These are phyloP conservation scores for Curvularia hawaiiensis DNA, from an alignment of 2,329 filamentous ascomycete species.

Conservation along the genomic window DNA sequence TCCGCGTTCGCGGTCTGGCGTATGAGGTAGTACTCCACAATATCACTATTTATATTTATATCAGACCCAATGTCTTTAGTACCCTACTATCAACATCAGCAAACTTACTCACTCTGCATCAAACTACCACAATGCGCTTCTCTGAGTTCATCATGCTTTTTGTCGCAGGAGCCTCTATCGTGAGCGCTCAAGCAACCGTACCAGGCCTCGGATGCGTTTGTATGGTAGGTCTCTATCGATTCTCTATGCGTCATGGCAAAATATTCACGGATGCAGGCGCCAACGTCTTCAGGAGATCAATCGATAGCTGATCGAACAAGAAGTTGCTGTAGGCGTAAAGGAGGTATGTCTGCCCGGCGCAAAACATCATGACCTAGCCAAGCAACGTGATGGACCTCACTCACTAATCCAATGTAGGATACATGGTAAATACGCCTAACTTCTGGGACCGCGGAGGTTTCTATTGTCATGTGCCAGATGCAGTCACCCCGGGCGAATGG, in stretches of 20 bases:
- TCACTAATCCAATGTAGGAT: neutral
- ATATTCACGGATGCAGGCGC: neutral
- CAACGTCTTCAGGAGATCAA: neutral
- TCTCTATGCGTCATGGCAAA: neutral
- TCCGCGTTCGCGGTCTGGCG: neutral
- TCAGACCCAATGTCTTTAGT: neutral
- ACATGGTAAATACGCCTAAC: neutral
- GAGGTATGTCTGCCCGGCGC: neutral
- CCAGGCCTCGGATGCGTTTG: neutral
- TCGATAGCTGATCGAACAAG: neutral
- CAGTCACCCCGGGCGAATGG: neutral
- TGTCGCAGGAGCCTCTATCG: neutral
- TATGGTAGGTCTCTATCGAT: neutral
- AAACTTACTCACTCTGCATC: neutral
- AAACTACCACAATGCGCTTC: neutral
- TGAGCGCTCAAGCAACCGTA: neutral
- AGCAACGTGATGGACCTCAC: neutral
- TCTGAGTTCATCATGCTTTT: neutral
- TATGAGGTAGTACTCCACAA: no score
- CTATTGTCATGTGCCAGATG: neutral
- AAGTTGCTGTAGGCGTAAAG: neutral
- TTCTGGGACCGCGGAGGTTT: neutral
- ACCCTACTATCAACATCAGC: neutral
- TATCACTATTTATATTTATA: neutral
- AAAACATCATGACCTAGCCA: neutral